Base-by-base conservation (phyloP, 2,329 filamentous ascomycete species). In the Exophiala sideris region DNA sequence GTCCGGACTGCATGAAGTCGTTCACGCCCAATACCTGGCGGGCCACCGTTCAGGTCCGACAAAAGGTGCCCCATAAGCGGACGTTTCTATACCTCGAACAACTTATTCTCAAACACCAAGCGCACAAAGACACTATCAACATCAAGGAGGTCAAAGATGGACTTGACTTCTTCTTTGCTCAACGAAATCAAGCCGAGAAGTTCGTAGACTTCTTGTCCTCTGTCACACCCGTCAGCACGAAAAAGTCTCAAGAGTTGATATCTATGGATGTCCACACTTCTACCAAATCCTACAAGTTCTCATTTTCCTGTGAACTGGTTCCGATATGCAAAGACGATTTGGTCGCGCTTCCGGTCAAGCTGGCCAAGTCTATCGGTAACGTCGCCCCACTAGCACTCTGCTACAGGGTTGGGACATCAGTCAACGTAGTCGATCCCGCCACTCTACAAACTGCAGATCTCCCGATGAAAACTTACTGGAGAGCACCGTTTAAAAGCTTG, bases 301-400 rank as follows among this genome's bases (percentile, higher is more conserved):
- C 88, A 42, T 97, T 85, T 73, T 95, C 91, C 0, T 84, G 87
- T 50, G 89, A 96, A 68, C 73, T 99, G 45, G 86, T 97, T 21
- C 94, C 94, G 1, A 91, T 99, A 46, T 97, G 94, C 79, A 96
- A 96, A 72, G 94, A 99, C 65, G 94, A 99, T 68, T 78, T 99
- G 24, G 89, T 99, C n/a, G 91, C 89, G 1, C 76, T 99, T 34
- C 94, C 94, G 1, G 85, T 96, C 59, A 91, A 90, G 63, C 77
- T 97, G 55, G 94, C 94, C 11, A 94, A 91, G 70, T 84, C 86
- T 52, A 78, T 88, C 48, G 91, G 94, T 59, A 96, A 96, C 71
- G 95, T 97, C 65, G 82, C 85, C 1, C 94, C 94, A 2, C 77
- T 99, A 35, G 83, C 87, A 1, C 78, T 99, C 35, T 97, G 94